These are phyloP conservation scores for Solanum ahanhuiri DNA, from an alignment of 257 asterid genomes.

Conservation along the genomic window DNA sequence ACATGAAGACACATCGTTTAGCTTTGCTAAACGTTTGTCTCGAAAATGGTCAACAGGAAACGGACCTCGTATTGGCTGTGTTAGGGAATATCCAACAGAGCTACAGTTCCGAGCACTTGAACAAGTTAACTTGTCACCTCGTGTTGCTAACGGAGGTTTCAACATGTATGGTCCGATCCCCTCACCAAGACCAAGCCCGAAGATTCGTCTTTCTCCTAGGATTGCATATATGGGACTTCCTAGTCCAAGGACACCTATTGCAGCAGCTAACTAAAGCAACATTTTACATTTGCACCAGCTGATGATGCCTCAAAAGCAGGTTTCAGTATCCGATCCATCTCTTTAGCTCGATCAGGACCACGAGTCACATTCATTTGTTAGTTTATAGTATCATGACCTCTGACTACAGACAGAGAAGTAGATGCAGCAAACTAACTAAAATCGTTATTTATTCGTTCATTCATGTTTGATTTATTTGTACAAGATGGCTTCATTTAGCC, in stretches of 20 bases:
- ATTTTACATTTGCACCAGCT: neutral
- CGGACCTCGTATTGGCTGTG: constrained; percentile 91
- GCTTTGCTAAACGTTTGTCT: constrained; percentile 56
- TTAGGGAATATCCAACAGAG: constrained; percentile 73
- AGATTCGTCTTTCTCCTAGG: constrained; percentile 68
- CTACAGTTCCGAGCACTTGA: constrained; percentile 82
- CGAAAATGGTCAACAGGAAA: constrained; percentile 81
- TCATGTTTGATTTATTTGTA: constrained; percentile 14
- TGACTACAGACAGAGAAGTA: neutral
- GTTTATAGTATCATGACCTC: constrained; percentile 3
- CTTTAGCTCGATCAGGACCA: neutral
- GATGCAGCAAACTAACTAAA: constrained; percentile 17
- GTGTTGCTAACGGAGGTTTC: constrained; percentile 34
- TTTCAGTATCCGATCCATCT: neutral
- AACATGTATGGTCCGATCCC: constrained; percentile 74
- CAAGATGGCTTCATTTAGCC: constrained; percentile 20
- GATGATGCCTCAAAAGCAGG: neutral
- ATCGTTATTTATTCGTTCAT: constrained; percentile 34
- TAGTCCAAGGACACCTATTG: constrained; percentile 68
- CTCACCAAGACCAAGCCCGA: constrained; percentile 93
- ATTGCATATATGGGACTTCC: constrained; percentile 82
- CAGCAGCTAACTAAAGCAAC: constrained; percentile 31
- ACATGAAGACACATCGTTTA: constrained; percentile 11
- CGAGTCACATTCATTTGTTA: neutral
- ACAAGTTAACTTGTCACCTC: constrained; percentile 86